Conservation (phyloP, 1,139 yeast species). For the Diutina ranongensis region DNA sequence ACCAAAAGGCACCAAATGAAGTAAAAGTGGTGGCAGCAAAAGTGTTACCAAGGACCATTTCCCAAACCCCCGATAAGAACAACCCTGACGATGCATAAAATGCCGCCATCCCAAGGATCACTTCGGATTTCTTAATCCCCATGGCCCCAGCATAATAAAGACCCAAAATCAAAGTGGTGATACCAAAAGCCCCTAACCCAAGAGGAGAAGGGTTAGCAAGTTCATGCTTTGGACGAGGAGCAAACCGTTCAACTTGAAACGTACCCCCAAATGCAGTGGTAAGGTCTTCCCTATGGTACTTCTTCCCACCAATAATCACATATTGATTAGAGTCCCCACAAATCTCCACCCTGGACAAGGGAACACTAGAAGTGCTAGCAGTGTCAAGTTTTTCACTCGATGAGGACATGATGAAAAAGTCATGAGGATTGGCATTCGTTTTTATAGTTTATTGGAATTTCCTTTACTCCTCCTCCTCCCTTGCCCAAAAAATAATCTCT, state of each 20-base stretch:
- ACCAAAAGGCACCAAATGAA: conserved; percentile 28
- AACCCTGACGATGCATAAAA: conserved; percentile 3
- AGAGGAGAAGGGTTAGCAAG: conserved; percentile 4
- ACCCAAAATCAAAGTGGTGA: conserved; percentile 1
- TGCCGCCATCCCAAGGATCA: conserved; percentile 2
- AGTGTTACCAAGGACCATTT: conserved; percentile 17
- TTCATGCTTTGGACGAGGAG: conserved; percentile 5
- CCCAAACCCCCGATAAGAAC: conserved; percentile 9
- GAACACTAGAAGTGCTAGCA: not conserved
- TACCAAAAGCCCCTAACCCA: conserved; percentile 4
- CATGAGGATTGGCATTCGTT: too few relatives aligned
- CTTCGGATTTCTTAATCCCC: not conserved
- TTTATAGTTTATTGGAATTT: too few relatives aligned
- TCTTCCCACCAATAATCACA: conserved; percentile 3
- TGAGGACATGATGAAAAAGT: too few relatives aligned
- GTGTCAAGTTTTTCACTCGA: not conserved
- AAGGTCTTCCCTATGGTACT: conserved; percentile 1
- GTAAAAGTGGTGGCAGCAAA: conserved; percentile 27
- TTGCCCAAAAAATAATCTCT: too few relatives aligned
- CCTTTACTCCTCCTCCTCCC: too few relatives aligned
- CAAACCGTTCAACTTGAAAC: conserved; percentile 2
- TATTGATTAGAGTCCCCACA: not conserved
- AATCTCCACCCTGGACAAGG: not conserved
- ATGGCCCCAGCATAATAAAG: conserved; percentile 5
- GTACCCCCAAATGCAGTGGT: conserved; percentile 3